Base-by-base conservation (phyloP, 1,139 yeast species). In the Scheffersomyces illinoinensis region DNA sequence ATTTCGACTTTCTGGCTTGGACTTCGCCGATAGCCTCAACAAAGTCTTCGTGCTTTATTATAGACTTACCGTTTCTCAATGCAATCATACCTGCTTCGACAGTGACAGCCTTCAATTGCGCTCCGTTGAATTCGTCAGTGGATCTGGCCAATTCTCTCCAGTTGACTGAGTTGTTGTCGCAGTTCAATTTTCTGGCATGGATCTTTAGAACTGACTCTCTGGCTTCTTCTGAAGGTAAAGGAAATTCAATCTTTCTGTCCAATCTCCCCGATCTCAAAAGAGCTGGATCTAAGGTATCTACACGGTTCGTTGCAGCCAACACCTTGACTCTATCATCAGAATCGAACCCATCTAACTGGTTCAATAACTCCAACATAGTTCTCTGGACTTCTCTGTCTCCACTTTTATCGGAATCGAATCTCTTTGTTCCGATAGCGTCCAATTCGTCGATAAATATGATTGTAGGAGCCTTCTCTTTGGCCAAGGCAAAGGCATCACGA, bases 71-170 rank as follows among this genome's bases (percentile, higher is more conserved):
- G 69, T 92, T 92, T 77, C 99, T 87, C 71, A 96, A 84, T 1
- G 99, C 99, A 77, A 96, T 95, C 99, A 95, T 96, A 71, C 99
- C 99, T 2, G 99, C 99, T 76, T 95, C 99, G 23, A 95, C 99
- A 8, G 98, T 93, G 39, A 95, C 99, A 0, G 98, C 98, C 79
- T 95, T 95, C 73, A 95, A 83, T 77, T 96, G 98, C 1, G 99
- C 99, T 71, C 99, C 99, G 70, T 95, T 95, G 76, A 95, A 95
- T 76, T 95, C 99, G 75, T 95, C 99, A 0, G 99, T 95, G 17
- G 97, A 91, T 72, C 99, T 86, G 5, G 99, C 98, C 73, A 95
- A 85, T 78, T 95, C 99, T 75, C 93, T 91, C 99, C 99, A 96
- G 78, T 95, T 95, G 65, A 95, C 93, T 53, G 91, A 89, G 57